phyloP scores from a whole-genome alignment of 495 filamentous ascomycete genomes.

The Trichoderma virens region DNA sequence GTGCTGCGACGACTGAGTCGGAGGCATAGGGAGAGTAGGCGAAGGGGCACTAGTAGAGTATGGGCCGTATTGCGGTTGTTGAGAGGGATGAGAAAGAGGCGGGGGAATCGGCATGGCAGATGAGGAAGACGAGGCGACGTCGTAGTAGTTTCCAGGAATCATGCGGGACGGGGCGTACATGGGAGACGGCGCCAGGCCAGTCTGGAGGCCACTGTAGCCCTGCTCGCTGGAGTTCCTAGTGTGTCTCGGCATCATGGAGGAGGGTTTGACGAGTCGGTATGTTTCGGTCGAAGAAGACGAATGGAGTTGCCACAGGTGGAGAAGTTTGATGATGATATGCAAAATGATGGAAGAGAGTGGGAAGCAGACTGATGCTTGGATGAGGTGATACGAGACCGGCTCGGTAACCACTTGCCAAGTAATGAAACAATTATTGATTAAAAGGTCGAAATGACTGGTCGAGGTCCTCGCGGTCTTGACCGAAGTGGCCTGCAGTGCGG shows the following conservation, averaged over 20 bases:
- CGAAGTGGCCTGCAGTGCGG: conserved; percentile 3
- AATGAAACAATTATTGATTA: conserved; percentile 7
- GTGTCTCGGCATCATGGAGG: conserved; percentile 3
- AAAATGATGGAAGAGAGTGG: not conserved
- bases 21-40: conserved; percentile 17
- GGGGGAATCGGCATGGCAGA: conserved; percentile 8
- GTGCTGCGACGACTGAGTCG: conserved; percentile 24
- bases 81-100: not conserved
- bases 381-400: conserved; percentile 8
- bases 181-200: conserved; percentile 5
- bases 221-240: not conserved
- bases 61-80: conserved; percentile 22
- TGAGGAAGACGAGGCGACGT: conserved; percentile 1
- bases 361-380: not conserved
- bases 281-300: not conserved
- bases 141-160: conserved; percentile 7
- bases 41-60: conserved; percentile 13
- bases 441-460: not conserved
- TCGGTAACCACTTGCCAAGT: not conserved
- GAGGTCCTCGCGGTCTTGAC: conserved; percentile 7
- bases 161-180: conserved; percentile 10
- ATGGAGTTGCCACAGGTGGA: not conserved
- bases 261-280: not conserved
- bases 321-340: not conserved
- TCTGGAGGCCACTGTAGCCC: not conserved